phyloP scores from a whole-genome alignment of 805 yeast genomes.

The Isabelozyma heimii region DNA sequence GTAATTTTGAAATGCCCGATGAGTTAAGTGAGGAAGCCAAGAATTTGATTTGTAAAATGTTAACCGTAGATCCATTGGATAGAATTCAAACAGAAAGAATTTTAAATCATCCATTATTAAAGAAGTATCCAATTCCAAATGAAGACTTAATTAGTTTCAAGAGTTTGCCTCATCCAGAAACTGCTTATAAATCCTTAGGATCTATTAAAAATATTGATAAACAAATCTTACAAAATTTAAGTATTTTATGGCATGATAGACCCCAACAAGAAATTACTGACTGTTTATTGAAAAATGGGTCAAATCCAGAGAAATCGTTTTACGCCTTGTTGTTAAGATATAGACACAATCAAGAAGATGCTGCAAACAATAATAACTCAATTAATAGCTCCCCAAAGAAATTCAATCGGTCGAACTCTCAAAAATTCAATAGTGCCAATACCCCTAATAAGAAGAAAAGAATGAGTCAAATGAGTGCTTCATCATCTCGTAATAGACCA shows the following conservation, averaged over 20 bases:
- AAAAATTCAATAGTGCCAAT: conserved; percentile 11
- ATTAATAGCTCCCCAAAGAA: not conserved
- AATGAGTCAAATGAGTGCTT: conserved; percentile 31
- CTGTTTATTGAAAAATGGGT: conserved; percentile 35
- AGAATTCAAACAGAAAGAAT: conserved; percentile 71
- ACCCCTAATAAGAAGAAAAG: conserved; percentile 25
- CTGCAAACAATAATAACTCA: conserved; percentile 5
- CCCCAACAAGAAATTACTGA: conserved; percentile 37
- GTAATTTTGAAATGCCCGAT: conserved; percentile 69
- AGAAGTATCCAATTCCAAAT: conserved; percentile 48
- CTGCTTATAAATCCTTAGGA: conserved; percentile 50
- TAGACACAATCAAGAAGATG: conserved; percentile 38
- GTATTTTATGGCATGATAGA: conserved; percentile 59
- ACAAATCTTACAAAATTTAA: conserved; percentile 52
- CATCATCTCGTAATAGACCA: conserved; percentile 33
- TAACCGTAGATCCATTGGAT: conserved; percentile 66
- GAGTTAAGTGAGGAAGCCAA: conserved; percentile 63
- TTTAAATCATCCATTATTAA: conserved; percentile 53
- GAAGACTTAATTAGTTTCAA: conserved; percentile 44
- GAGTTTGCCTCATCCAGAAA: conserved; percentile 53
- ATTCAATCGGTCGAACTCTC: conserved; percentile 6
- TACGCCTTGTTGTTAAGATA: conserved; percentile 44
- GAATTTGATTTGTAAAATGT: conserved; percentile 62
- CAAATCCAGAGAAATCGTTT: conserved; percentile 45
- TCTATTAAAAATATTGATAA: conserved; percentile 48